Percentiles rank a stretch among this genome's conserved stretches.
These are phyloP conservation scores for Zelonia costaricensis DNA, from an alignment of 208 protist species.

Conservation along the genomic window DNA sequence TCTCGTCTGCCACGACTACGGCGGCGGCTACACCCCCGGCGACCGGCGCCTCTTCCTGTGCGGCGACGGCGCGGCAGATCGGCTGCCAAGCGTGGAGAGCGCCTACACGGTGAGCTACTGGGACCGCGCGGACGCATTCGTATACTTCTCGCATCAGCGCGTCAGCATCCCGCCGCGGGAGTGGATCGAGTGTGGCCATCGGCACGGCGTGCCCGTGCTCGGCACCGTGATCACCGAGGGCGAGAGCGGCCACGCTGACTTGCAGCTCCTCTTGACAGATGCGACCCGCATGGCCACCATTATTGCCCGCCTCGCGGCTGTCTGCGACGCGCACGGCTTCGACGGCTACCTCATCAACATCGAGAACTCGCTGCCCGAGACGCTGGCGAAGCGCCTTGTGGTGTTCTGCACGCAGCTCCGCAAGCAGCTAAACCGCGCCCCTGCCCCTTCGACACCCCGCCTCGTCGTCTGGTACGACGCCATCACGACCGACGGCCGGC, in stretches of 20 bases:
- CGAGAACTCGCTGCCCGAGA: conserved; percentile 52
- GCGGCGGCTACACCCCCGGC: conserved; percentile 55
- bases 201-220: conserved; percentile 77
- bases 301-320: conserved; percentile 51
- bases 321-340: conserved; percentile 80
- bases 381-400: conserved; percentile 45
- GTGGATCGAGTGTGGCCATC: conserved; percentile 81
- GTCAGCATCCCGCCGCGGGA: conserved; percentile 78
- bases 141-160: conserved; percentile 90
- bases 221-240: conserved; percentile 90
- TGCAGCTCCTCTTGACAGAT: conserved; percentile 39
- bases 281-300: conserved; percentile 37
- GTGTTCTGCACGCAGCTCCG: conserved; percentile 63
- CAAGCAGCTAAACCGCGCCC: conserved; percentile 24
- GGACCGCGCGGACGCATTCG: conserved; percentile 76
- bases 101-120: conserved; percentile 77
- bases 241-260: conserved; percentile 29
- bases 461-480: conserved; percentile 93
- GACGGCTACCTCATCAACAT: conserved; percentile 94
- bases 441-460: background rate
- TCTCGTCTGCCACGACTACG: conserved; percentile 86
- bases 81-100: conserved; percentile 15
- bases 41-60: conserved; percentile 23
- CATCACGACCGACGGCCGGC: conserved; percentile 52
- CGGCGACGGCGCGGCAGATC: background rate